Percentiles rank a stretch among this genome's conserved stretches.
Conservation (phyloP, 495 filamentous ascomycete genomes). For the Penicillium chermesinum region DNA sequence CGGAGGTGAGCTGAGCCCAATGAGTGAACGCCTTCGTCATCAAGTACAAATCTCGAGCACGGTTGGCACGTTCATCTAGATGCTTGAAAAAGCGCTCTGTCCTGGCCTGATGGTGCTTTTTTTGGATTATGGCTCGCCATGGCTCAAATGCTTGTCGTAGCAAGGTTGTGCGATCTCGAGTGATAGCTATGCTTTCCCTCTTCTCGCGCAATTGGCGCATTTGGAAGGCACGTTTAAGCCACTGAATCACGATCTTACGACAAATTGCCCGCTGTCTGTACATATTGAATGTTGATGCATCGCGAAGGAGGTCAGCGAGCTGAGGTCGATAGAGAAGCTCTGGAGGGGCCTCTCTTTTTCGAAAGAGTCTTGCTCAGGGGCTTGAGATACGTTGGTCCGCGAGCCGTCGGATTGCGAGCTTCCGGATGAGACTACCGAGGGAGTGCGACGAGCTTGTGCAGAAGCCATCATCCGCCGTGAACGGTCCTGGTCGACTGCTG, state of each 20-base stretch:
- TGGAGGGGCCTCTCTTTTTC: constrained; percentile 26
- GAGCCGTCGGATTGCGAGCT: constrained; percentile 22
- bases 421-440: constrained; percentile 23
- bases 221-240: constrained; percentile 50
- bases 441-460: constrained; percentile 14
- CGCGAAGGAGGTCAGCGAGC: constrained; percentile 50
- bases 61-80: constrained; percentile 54
- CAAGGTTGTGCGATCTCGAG: constrained; percentile 49
- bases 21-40: constrained; percentile 69
- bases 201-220: constrained; percentile 37
- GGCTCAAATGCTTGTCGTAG: constrained; percentile 52
- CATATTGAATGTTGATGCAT: constrained; percentile 56
- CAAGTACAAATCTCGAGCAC: constrained; percentile 60
- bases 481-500: constrained; percentile 36
- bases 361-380: constrained; percentile 23
- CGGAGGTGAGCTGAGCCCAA: constrained; percentile 60
- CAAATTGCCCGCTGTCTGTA: constrained; percentile 45
- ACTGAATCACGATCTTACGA: constrained; percentile 45
- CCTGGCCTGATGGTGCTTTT: constrained; percentile 42
- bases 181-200: constrained; percentile 46
- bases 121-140: constrained; percentile 49
- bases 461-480: constrained; percentile 28
- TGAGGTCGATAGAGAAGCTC: constrained; percentile 49
- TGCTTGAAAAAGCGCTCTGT: constrained; percentile 59
- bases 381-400: constrained; percentile 21